These are phyloP conservation scores for Acer negundo DNA, from an alignment of 345 rosid species.

Conservation along the genomic window DNA sequence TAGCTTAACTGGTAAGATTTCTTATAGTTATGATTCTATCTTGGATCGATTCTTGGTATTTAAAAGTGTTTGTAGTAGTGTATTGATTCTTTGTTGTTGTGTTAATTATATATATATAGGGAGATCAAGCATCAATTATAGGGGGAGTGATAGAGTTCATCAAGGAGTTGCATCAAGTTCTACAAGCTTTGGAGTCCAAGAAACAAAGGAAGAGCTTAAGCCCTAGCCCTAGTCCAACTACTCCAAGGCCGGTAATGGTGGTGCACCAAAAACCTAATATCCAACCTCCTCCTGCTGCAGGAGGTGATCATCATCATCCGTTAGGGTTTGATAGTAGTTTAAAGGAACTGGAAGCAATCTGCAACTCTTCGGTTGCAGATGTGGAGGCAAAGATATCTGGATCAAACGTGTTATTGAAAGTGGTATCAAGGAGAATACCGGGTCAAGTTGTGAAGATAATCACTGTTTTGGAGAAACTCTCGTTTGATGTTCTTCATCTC, in stretches of 20 bases:
- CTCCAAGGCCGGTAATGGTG: constrained; percentile 31
- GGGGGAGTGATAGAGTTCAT: constrained; percentile 93
- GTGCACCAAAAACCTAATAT: constrained; percentile 20
- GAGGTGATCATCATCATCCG: constrained; percentile 12
- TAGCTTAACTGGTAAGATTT: neutral
- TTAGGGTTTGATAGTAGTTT: constrained; percentile 30
- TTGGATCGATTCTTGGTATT: no score
- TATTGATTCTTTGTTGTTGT: neutral
- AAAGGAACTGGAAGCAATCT: constrained; percentile 60
- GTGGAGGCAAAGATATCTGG: constrained; percentile 93
- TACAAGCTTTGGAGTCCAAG: constrained; percentile 81
- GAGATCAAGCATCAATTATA: constrained; percentile 95
- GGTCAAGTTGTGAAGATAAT: constrained; percentile 81
- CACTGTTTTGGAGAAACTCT: constrained; percentile 68
- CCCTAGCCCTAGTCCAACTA: constrained; percentile 57
- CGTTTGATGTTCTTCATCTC: constrained; percentile 76
- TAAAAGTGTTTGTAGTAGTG: neutral
- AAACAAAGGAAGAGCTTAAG: constrained; percentile 77
- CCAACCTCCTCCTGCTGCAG: constrained; percentile 22
- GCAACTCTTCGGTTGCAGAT: constrained; percentile 86
- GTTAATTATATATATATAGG: constrained; percentile 36
- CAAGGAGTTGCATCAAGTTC: constrained; percentile 83
- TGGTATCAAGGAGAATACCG: constrained; percentile 48
- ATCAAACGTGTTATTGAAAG: constrained; percentile 71
- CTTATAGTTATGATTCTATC: no score